phyloP scores from a whole-genome alignment of 345 rosid species.

The Trapa bicornis region DNA sequence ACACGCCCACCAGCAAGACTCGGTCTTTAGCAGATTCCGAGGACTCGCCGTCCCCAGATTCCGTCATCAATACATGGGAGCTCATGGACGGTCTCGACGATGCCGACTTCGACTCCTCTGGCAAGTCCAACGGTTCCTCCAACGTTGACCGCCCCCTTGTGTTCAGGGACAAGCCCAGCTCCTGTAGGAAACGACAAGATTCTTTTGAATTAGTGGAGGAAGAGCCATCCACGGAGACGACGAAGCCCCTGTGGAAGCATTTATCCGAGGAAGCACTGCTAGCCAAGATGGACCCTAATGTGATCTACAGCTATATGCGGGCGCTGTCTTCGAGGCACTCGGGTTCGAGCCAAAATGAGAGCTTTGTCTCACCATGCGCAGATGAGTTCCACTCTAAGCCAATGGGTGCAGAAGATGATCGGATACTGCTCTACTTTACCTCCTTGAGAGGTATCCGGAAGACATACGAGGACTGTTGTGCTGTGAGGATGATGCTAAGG shows the following conservation, averaged over 20 bases:
- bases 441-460: slow-evolving; percentile 33
- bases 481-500: slow-evolving; percentile 30
- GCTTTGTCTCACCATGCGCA: not conserved
- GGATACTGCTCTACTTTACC: slow-evolving; percentile 15
- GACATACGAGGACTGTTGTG: slow-evolving; percentile 30
- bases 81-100: slow-evolving; percentile 23
- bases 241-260: slow-evolving; percentile 20
- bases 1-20: not conserved
- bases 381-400: not conserved
- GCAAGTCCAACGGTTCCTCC: not conserved
- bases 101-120: slow-evolving; percentile 8
- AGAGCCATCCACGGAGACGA: slow-evolving; percentile 2
- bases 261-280: slow-evolving; percentile 18
- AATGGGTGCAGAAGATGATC: slow-evolving; percentile 1
- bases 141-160: no score
- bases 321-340: slow-evolving; percentile 13
- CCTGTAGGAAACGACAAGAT: slow-evolving; percentile 10
- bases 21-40: not conserved
- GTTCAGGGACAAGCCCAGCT: slow-evolving; percentile 9
- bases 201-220: slow-evolving; percentile 3
- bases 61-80: slow-evolving; percentile 22
- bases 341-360: not conserved
- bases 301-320: slow-evolving; percentile 15
- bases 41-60: slow-evolving; percentile 13
- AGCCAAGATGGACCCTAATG: slow-evolving; percentile 16